Percentiles rank a stretch among this genome's conserved stretches.
Conservation (phyloP, 2,329 filamentous ascomycete species). For the Aureobasidium namibiae region DNA sequence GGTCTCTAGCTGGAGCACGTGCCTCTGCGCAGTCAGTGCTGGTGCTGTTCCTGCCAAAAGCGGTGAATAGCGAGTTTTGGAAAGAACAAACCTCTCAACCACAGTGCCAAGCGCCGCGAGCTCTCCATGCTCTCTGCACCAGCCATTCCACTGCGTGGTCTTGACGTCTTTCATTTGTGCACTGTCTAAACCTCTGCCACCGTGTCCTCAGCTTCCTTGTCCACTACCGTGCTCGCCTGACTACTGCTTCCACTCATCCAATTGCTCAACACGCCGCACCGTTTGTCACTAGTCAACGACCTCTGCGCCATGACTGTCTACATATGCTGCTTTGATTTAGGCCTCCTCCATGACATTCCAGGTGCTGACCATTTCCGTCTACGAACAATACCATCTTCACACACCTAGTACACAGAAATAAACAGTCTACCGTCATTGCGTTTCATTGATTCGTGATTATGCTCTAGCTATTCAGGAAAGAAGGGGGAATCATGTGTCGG, state of each 20-base stretch:
- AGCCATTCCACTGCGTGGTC: conserved; percentile 2
- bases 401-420: background rate
- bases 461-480: background rate
- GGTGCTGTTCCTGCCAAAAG: background rate
- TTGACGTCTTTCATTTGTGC: conserved; percentile 4
- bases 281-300: background rate
- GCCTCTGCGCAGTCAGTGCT: background rate
- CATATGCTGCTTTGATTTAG: background rate
- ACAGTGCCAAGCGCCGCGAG: background rate
- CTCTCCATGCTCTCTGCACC: background rate
- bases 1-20: background rate
- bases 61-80: background rate
- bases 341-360: background rate
- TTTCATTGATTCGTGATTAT: background rate
- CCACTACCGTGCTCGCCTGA: background rate
- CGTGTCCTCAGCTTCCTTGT: background rate
- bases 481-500: background rate
- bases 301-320: background rate
- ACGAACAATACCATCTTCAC: background rate
- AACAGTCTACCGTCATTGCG: background rate
- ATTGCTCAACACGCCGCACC: background rate
- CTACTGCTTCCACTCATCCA: background rate
- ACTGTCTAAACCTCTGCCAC: background rate
- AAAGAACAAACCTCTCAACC: background rate
- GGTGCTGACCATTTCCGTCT: background rate